Evolutionary conservation across 116 monocot genomes (phyloP), one percentile per base, ranked within the genome.

Genomic region (Cymodocea nodosa): DNA sequence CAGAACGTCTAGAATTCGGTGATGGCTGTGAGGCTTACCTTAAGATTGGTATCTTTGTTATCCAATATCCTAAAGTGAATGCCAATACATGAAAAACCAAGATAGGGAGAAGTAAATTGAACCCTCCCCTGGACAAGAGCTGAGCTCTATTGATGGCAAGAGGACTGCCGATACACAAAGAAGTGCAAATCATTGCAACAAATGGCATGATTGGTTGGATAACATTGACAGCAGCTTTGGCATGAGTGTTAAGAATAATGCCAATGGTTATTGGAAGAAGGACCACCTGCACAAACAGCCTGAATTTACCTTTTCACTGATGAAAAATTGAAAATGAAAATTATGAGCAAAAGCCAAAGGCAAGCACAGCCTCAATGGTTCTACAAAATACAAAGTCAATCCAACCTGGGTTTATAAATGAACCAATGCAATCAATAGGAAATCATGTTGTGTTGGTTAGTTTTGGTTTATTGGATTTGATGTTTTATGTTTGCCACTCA

Each of bases 141-240:
- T 82, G 84, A 24, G 74, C 71, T 69, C 85, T 73, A 62, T 95
- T 95, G 19, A 95, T 95, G 39, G 95, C 83, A 70, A 95, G 87
- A 67, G 95, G 95, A 70, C 95, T 95, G 66, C 95, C 95, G 62
- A 95, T 95, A 53, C 95, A 95, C 18, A 87, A 18, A 18, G 95
- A 85, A 36, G 95, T 95, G 74, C 95, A 95, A 35, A 85, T 49
- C 95, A 95, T 87, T 23, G 95, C 95, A 67, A 95, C 77, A 80
- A 95, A 85, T 18, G 95, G 90, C 95, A 95, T 95, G 39, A 95
- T 54, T 55, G 90, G 95, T 60, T 77, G 83, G 35, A 95, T 80
- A 12, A 77, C 64, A 68, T 90, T 80, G 35, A 87, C 95, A 51
- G 85, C 77, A 34, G 78, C 23, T 65, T 90, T 95, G 48, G 95